These are phyloP conservation scores for Exophiala alcalophila DNA, from an alignment of 2,329 filamentous ascomycete species.

Conservation along the genomic window DNA sequence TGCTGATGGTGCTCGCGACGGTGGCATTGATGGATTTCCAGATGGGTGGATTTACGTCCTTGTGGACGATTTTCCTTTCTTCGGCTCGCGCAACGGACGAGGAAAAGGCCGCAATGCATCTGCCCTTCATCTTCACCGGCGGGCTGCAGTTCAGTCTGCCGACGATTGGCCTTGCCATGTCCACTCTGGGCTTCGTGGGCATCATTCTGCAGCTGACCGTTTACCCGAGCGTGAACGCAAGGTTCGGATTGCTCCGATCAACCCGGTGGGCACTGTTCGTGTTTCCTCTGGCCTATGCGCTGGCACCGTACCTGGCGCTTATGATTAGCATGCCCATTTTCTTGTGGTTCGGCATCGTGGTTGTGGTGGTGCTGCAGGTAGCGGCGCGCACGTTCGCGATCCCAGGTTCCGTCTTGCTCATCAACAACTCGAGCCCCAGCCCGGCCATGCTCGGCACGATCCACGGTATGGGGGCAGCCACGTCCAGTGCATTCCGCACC, in stretches of 20 bases:
- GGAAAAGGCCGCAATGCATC: conserved; percentile 42
- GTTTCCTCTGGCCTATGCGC: conserved; percentile 70
- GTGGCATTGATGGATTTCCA: conserved; percentile 72
- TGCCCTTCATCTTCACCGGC: conserved; percentile 62
- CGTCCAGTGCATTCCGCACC: conserved; percentile 55
- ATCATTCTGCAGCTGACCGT: conserved; percentile 68
- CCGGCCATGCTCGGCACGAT: conserved; percentile 59
- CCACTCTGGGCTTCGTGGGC: conserved; percentile 70
- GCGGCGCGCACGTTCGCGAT: conserved; percentile 68
- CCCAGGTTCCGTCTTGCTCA: conserved; percentile 57
- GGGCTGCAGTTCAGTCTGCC: conserved; percentile 69
- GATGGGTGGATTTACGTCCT: conserved; percentile 68
- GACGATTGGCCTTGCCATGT: conserved; percentile 70
- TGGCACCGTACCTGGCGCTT: conserved; percentile 68
- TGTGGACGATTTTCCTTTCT: conserved; percentile 76
- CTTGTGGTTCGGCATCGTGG: conserved; percentile 64
- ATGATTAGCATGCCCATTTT: conserved; percentile 55
- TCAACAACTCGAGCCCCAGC: conserved; percentile 61
- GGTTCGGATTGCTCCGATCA: conserved; percentile 65
- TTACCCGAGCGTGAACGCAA: conserved; percentile 65
- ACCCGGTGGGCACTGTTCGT: conserved; percentile 65
- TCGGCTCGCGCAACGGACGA: conserved; percentile 58
- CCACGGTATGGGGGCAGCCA: conserved; percentile 57
- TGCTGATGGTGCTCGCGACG: conserved; percentile 57
- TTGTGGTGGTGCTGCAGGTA: conserved; percentile 67